Conservation (phyloP, 202 grass and related monocot genomes). For the Digitaria exilis region DNA sequence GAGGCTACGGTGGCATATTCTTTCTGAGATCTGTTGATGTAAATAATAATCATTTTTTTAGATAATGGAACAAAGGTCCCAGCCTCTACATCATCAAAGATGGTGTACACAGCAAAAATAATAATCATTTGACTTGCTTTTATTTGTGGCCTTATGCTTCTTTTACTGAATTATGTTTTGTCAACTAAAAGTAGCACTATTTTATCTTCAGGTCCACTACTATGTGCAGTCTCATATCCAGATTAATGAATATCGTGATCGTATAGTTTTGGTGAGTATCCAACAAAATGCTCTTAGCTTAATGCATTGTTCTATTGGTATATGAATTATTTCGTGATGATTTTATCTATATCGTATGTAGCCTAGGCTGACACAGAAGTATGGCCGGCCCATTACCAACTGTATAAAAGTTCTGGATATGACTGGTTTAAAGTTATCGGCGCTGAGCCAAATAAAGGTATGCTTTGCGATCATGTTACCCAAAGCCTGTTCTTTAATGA, state of each 20-base stretch:
- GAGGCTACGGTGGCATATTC: not conserved
- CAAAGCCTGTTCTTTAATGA: not conserved
- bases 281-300: not conserved
- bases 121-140: slow-evolving; percentile 17
- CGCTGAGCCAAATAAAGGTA: slow-evolving; percentile 95
- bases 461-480: not conserved
- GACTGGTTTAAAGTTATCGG: slow-evolving; percentile 86
- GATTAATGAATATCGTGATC: slow-evolving; percentile 92
- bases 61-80: no score
- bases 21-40: slow-evolving; percentile 4
- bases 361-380: slow-evolving; percentile 70
- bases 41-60: slow-evolving; percentile 34
- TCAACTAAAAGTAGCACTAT: slow-evolving; percentile 24
- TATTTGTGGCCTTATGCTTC: slow-evolving; percentile 1
- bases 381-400: slow-evolving; percentile 54
- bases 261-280: slow-evolving; percentile 74
- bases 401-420: slow-evolving; percentile 95
- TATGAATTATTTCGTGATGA: slow-evolving; percentile 19
- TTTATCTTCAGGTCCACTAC: slow-evolving; percentile 78
- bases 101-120: no score
- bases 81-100: no score
- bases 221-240: slow-evolving; percentile 99
- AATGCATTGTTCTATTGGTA: slow-evolving; percentile 4
- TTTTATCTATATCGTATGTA: slow-evolving; percentile 42
- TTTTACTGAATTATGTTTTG: not conserved